Base-by-base conservation (phyloP, 2,329 filamentous ascomycete genomes). In the Fusarium sulawesiense region DNA sequence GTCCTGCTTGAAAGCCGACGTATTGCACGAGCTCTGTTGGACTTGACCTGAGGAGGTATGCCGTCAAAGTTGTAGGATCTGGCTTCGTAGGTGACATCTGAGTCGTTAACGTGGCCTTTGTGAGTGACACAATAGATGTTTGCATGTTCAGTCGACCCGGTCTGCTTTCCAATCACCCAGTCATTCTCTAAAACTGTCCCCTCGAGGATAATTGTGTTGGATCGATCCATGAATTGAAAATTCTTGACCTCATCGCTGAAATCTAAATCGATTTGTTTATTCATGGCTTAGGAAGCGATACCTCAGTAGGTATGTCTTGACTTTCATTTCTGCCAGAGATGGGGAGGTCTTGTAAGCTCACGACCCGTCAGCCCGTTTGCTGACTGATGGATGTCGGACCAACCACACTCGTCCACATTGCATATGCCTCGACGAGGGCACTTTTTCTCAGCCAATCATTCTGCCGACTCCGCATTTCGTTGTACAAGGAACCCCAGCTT, bases 131-230 rank as follows among this genome's bases (percentile, higher is more conserved):
- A n/a, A 12, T 37, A 37, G 6, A 37, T 37, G 9, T n/a, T n/a
- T 37, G 34, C 34, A 37, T 37, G 34, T 37, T 37, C 34, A 11
- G 34, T 37, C 3, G 34, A 37, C 5, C 34, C 34, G 3, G 10
- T 37, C 34, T 37, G 34, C 18, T 37, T 37, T 37, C 34, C 34
- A 1, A 37, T 37, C 5, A 37, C 34, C 18, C 18, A 37, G 34
- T 12, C 2, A 1, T 37, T 7, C 0, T 37, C 18, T 1, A 37
- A 37, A 4, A n/a, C 18, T 3, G 10, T n/a, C 9, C 18, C 34
- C 18, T 37, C 34, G 3, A 7, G 10, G 3, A 37, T n/a, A 7
- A 7, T n/a, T 0, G 3, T 0, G 3, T 11, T 37, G 1, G 10
- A 37, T 11, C 1, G 18, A 11, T 12, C 18, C 16, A 37, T 1